Evolutionary conservation across 2,329 filamentous ascomycete genomes (phyloP), one percentile per base, ranked within the genome.

Genomic region (Macroventuria anomochaeta): DNA sequence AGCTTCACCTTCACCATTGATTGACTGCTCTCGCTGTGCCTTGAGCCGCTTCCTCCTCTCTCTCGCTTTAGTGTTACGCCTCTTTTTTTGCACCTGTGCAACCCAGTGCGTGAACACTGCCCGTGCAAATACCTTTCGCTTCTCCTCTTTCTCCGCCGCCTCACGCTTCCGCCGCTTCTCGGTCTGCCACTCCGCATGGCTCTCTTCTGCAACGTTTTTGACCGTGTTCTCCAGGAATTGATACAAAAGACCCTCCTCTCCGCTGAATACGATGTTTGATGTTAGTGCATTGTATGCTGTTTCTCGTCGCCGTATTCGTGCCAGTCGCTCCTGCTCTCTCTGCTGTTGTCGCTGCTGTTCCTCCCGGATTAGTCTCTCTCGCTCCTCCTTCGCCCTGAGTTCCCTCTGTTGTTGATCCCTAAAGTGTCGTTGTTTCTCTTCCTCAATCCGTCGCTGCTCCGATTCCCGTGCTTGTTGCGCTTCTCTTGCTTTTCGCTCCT

Each of bases 221-320:
- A 75, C 66, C 39, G 64, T 62, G 38, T 74, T 76, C 36, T 80
- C 76, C 21, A 81, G 61, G 50, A 74, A 80, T 49, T 81, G 78
- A 48, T 75, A 67, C 29, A 81, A 59, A 17, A 80, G 64, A n/a
- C 79, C 79, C 1, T 68, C 60, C n/a, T 64, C 62, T 0, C 68
- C 64, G 25, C 75, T 68, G 1, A 74, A 61, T n/a, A 77, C 67
- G 13, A 80, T 41, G 36, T 73, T 71, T 5, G 62, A 56, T 4
- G 77, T 72, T n/a, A 80, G 62, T 8, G 63, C 47, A 38, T 68
- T 64, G 13, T 71, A 67, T 43, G 71, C 65, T 11, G 41, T 40
- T 18, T 64, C 62, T 25, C 57, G 61, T 17, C 59, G 55, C 26
- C 53, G 61, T 38, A 56, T 28, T 13, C 50, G 46, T 53, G 55